These are phyloP conservation scores for Lolium rigidum DNA, from an alignment of 176 grass and related monocot genomes.

Conservation along the genomic window DNA sequence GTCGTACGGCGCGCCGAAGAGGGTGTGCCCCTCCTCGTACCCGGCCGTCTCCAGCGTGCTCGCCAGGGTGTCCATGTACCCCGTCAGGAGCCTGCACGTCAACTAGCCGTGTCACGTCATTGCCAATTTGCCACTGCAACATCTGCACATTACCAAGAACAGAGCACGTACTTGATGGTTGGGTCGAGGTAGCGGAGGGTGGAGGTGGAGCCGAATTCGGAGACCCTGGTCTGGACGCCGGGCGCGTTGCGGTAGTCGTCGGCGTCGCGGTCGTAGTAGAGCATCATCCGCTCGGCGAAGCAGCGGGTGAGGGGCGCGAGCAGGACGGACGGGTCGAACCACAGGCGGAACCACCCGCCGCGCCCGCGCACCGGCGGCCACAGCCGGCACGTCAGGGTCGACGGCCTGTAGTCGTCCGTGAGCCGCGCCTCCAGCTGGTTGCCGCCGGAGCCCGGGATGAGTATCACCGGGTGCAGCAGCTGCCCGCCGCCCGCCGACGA, in stretches of 20 bases:
- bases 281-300: conserved; percentile 78
- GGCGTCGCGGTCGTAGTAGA: conserved; percentile 56
- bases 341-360: conserved; percentile 81
- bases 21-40: conserved; percentile 66
- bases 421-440: conserved; percentile 93
- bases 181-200: conserved; percentile 76
- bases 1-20: conserved; percentile 90
- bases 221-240: conserved; percentile 70
- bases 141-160: not conserved
- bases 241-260: conserved; percentile 83
- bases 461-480: conserved; percentile 70
- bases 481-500: not conserved
- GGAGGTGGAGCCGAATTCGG: conserved; percentile 66
- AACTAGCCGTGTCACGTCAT: not conserved
- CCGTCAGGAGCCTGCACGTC: conserved; percentile 53
- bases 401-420: conserved; percentile 69
- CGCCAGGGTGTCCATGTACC: conserved; percentile 73
- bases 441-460: conserved; percentile 81
- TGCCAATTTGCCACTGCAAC: not conserved
- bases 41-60: conserved; percentile 66
- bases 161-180: conserved; percentile 56
- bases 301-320: conserved; percentile 66
- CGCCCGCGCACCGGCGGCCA: conserved; percentile 41
- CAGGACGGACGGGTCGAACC: conserved; percentile 85
- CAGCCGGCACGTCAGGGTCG: conserved; percentile 63